Evolutionary conservation across 2,329 filamentous ascomycete species (phyloP), one percentile per base, ranked within the genome.

Genomic region (Coniochaeta sp.): DNA sequence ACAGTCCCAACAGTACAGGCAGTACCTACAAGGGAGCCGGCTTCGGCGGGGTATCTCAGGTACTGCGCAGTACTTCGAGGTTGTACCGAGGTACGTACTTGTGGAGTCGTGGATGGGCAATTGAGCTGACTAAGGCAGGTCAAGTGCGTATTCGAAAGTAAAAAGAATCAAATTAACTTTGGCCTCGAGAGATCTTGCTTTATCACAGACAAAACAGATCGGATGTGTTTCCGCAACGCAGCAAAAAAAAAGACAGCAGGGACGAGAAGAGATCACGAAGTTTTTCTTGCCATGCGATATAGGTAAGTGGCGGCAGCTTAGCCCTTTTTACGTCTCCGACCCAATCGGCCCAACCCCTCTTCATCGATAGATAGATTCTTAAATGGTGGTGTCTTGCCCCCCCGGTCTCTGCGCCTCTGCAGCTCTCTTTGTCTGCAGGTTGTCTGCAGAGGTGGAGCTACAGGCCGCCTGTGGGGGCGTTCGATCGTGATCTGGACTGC

Each of bases 401-500:
- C 47, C 5, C 22, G 8, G 47, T 17, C 14, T 10, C 47, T 52
- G 47, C 47, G 14, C 24, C 24, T n/a, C 4, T 28, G 24, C n/a
- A n/a, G n/a, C n/a, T n/a, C n/a, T n/a, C n/a, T n/a, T n/a, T n/a
- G n/a, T n/a, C n/a, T n/a, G n/a, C n/a, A n/a, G n/a, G 30, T 28
- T n/a, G 4, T 28, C 47, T 24, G n/a, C 30, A 28, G 6, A 52
- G 42, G 47, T 52, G 47, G 47, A 16, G 16, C 26, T 14, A n/a
- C 14, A 9, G 24, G 6, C 4, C 2, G 3, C 19, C 3, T 28
- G 47, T 52, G 47, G 47, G 19, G 42, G 47, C 24, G 47, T 52
- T 52, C 47, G 47, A 52, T 52, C 24, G 47, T 52, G 47, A 52
- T 52, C 47, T 52, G 47, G 47, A 52, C 47, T 52, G n/a, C n/a